These are phyloP conservation scores for Physocladia obscura DNA, from an alignment of 192 early-diverging fungal species.

Conservation along the genomic window DNA sequence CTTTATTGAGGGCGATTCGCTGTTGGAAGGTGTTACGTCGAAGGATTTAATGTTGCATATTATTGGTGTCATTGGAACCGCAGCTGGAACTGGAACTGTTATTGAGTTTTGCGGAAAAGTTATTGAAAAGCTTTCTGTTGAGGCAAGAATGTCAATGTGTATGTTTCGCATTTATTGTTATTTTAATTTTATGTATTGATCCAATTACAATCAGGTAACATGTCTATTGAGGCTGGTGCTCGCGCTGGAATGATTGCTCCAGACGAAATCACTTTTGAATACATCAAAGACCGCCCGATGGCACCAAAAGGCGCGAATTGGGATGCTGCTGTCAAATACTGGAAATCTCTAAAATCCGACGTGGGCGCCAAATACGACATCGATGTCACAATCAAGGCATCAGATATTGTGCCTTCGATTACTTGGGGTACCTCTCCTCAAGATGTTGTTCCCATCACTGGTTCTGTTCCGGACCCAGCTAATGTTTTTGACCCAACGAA, in stretches of 20 bases:
- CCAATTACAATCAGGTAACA: constrained; percentile 45
- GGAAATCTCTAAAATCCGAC: constrained; percentile 61
- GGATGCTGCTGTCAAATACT: constrained; percentile 62
- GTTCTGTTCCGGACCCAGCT: constrained; percentile 59
- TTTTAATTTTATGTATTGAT: background rate
- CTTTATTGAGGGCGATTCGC: constrained; percentile 44
- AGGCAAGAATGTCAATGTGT: constrained; percentile 72
- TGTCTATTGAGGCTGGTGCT: constrained; percentile 73
- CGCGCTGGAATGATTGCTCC: constrained; percentile 74
- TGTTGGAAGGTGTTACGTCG: constrained; percentile 55
- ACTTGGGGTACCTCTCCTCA: constrained; percentile 74
- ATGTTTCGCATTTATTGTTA: background rate
- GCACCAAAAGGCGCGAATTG: constrained; percentile 62
- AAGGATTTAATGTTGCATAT: constrained; percentile 71
- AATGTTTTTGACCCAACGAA: constrained; percentile 39
- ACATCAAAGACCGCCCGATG: constrained; percentile 61
- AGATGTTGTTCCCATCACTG: constrained; percentile 64
- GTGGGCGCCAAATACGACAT: constrained; percentile 63
- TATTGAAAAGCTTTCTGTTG: constrained; percentile 59
- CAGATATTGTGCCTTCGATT: constrained; percentile 61
- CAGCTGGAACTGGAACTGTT: constrained; percentile 68
- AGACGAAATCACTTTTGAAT: constrained; percentile 68
- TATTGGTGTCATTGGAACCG: constrained; percentile 72
- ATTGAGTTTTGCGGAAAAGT: constrained; percentile 67
- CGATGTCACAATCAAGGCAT: constrained; percentile 56